These are phyloP conservation scores for Solanum gracilifrons DNA, from an alignment of 257 asterid genomes.

Conservation along the genomic window DNA sequence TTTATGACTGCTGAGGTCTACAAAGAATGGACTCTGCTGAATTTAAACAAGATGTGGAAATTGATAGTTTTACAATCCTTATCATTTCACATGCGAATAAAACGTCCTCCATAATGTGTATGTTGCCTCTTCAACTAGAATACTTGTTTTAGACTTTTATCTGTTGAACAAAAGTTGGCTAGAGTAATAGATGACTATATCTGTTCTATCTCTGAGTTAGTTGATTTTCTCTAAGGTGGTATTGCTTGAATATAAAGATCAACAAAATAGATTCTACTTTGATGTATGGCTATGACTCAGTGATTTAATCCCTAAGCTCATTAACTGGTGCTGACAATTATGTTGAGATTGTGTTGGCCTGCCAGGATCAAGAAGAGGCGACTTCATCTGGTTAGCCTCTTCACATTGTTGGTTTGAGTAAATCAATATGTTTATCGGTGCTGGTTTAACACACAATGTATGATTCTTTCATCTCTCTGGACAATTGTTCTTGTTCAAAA, in stretches of 20 bases:
- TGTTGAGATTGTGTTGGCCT: slow-evolving; percentile 12
- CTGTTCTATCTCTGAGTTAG: neutral
- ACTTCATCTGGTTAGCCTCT: neutral
- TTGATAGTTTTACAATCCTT: neutral
- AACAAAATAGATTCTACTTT: neutral
- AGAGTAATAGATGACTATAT: neutral
- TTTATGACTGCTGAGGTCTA: neutral
- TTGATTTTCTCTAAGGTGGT: neutral
- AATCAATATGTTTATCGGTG: neutral
- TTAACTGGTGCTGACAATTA: neutral
- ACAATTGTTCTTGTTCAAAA: neutral
- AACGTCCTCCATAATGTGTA: neutral
- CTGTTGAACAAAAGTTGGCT: neutral
- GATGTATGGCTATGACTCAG: neutral
- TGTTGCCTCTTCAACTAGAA: neutral
- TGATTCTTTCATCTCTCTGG: neutral
- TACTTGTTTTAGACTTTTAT: neutral
- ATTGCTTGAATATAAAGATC: neutral
- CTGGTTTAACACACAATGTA: neutral
- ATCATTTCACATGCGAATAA: neutral
- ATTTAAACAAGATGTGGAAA: neutral
- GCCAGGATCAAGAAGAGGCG: slow-evolving; percentile 20
- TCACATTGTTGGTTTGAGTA: neutral
- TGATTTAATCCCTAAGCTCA: neutral
- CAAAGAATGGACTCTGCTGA: neutral